Percentiles rank a stretch among this genome's conserved stretches.
Conservation (phyloP, 2,329 filamentous ascomycete genomes). For the Xylariaceae sp. region DNA sequence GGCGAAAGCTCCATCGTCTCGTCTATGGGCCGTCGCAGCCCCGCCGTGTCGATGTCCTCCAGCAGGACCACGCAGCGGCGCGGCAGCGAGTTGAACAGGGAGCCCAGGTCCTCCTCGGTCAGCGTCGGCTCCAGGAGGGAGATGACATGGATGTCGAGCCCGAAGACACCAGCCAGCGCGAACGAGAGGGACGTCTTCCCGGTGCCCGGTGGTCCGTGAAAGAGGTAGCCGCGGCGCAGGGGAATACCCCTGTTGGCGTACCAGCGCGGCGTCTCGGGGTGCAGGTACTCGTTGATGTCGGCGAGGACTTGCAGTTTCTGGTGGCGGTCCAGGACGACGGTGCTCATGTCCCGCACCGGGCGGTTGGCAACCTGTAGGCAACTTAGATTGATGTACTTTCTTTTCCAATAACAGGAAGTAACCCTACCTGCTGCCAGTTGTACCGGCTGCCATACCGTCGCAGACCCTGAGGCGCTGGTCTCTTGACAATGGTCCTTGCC, state of each 20-base stretch:
- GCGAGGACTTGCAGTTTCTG: constrained; percentile 59
- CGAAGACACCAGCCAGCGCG: constrained; percentile 58
- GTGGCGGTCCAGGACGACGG: constrained; percentile 62
- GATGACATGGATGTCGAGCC: constrained; percentile 59
- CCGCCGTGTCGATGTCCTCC: constrained; percentile 63
- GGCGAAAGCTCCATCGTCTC: constrained; percentile 18
- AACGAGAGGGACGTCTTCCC: constrained; percentile 65
- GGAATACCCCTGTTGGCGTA: constrained; percentile 71
- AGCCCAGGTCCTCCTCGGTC: constrained; percentile 53
- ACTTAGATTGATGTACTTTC: no score
- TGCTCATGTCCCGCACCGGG: constrained; percentile 63
- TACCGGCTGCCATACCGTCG: constrained; percentile 36
- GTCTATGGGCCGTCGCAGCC: constrained; percentile 38
- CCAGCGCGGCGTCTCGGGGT: constrained; percentile 62
- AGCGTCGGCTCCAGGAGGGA: constrained; percentile 51
- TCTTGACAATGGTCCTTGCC: constrained; percentile 51
- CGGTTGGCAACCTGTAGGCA: constrained; percentile 55
- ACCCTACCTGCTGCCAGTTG: constrained; percentile 47
- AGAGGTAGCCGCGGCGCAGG: constrained; percentile 68
- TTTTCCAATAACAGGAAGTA: no score
- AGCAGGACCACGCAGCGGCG: constrained; percentile 57
- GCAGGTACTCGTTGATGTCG: constrained; percentile 73
- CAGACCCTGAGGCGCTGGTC: constrained; percentile 38
- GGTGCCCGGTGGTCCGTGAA: constrained; percentile 67
- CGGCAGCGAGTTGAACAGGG: constrained; percentile 54